These are phyloP conservation scores for Ascoidea asiatica DNA, from an alignment of 805 yeast genomes.

Conservation along the genomic window DNA sequence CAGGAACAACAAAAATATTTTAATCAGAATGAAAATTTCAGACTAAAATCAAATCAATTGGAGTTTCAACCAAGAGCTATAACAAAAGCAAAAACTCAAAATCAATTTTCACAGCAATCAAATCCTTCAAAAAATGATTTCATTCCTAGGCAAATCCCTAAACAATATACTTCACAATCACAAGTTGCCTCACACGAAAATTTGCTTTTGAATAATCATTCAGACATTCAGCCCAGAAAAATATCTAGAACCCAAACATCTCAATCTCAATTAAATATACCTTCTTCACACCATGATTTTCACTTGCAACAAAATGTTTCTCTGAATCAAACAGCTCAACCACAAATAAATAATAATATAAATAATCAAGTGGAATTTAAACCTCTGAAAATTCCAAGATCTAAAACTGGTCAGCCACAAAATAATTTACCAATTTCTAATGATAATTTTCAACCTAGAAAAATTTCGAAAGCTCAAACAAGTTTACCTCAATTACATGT, in stretches of 20 bases:
- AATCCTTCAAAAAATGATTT: conserved; percentile 1
- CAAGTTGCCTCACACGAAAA: neutral
- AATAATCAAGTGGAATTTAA: no score
- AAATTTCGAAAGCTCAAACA: no score
- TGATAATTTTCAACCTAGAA: neutral
- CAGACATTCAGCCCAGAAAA: neutral
- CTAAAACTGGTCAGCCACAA: neutral
- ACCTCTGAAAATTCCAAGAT: neutral
- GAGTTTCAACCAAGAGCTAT: no score
- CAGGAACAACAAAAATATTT: no score
- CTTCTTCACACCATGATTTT: neutral
- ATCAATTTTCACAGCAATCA: neutral
- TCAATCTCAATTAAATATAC: neutral
- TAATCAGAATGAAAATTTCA: no score
- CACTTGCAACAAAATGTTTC: neutral
- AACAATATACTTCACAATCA: neutral
- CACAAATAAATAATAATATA: no score
- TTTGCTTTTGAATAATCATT: neutral
- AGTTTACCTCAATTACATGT: no score
- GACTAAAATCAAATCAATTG: no score
- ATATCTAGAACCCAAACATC: neutral
- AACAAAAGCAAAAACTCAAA: no score
- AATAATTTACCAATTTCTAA: neutral
- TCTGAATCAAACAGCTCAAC: neutral
- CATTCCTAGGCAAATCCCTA: neutral